Percentiles rank a stretch among this genome's conserved stretches.
Evolutionary conservation across 2,329 filamentous ascomycete genomes (phyloP).

Genomic region (Cladophialophora exuberans): DNA sequence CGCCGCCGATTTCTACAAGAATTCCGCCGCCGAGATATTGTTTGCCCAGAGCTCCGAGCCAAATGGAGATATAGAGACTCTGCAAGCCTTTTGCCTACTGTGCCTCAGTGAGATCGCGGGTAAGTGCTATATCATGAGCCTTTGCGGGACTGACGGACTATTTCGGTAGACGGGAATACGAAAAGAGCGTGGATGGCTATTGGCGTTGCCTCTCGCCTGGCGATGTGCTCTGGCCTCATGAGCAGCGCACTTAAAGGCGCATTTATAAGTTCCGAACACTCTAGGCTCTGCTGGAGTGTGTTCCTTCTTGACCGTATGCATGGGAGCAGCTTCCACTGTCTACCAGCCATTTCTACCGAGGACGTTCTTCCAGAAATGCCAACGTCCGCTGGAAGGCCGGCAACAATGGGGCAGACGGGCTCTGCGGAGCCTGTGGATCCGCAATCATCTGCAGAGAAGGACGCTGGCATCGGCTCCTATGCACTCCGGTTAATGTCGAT

Average conservation of each 20-base stretch:
- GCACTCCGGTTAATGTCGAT: slow-evolving; percentile 24
- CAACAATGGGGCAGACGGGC: neutral
- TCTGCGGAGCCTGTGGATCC: neutral
- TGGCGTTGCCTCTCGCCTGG: slow-evolving; percentile 24
- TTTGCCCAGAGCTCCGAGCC: slow-evolving; percentile 20
- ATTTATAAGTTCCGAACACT: slow-evolving; percentile 11
- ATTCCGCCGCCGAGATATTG: slow-evolving; percentile 35
- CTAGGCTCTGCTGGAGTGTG: slow-evolving; percentile 28
- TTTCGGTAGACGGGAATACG: slow-evolving; percentile 23
- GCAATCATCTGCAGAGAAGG: slow-evolving; percentile 8
- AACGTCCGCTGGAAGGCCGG: neutral
- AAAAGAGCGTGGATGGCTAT: slow-evolving; percentile 26
- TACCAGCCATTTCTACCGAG: slow-evolving; percentile 22
- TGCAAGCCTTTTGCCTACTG: slow-evolving; percentile 29
- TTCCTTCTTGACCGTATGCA: slow-evolving; percentile 30
- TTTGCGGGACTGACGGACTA: too few relatives aligned
- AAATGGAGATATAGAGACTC: slow-evolving; percentile 8
- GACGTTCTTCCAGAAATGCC: slow-evolving; percentile 24
- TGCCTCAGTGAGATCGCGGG: slow-evolving; percentile 26
- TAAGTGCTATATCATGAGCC: slow-evolving; percentile 1
- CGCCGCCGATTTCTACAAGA: slow-evolving; percentile 39
- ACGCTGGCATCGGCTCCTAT: slow-evolving; percentile 26
- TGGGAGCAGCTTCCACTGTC: slow-evolving; percentile 23
- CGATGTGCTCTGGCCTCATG: slow-evolving; percentile 21
- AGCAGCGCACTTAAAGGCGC: neutral